These are phyloP conservation scores for Polyporus tsugae DNA, from an alignment of 1,284 basidiomycete genomes.

Conservation along the genomic window DNA sequence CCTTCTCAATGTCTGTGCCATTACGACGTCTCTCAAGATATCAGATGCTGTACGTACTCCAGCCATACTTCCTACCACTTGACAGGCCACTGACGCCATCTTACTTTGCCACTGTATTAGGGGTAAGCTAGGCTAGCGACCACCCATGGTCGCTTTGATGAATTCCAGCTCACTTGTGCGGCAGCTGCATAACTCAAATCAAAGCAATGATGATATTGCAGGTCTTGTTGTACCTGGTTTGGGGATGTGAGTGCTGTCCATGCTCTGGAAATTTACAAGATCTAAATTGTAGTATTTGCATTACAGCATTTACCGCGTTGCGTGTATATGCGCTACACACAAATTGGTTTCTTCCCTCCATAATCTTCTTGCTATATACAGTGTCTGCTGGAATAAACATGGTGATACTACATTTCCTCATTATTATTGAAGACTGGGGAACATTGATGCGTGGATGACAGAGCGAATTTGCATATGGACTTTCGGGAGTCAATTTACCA, in stretches of 20 bases:
- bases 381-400: not conserved
- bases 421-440: no score
- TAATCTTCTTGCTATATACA: not conserved
- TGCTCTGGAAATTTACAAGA: not conserved
- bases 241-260: not conserved
- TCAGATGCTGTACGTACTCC: not conserved
- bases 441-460: not conserved
- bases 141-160: not conserved
- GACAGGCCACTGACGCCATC: not conserved
- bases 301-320: not conserved
- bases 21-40: not conserved
- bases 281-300: not conserved
- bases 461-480: constrained; percentile 1
- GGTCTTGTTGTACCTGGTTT: not conserved
- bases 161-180: not conserved
- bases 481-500: not conserved
- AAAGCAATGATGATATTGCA: not conserved
- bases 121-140: not conserved
- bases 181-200: not conserved
- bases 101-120: not conserved
- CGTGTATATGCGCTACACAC: not conserved
- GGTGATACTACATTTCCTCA: not conserved
- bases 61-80: not conserved
- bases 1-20: not conserved
- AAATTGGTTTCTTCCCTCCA: not conserved